Percentiles rank a stretch among this genome's conserved stretches.
phyloP scores from a whole-genome alignment of 1,284 basidiomycete species.

The Naganishia albida region DNA sequence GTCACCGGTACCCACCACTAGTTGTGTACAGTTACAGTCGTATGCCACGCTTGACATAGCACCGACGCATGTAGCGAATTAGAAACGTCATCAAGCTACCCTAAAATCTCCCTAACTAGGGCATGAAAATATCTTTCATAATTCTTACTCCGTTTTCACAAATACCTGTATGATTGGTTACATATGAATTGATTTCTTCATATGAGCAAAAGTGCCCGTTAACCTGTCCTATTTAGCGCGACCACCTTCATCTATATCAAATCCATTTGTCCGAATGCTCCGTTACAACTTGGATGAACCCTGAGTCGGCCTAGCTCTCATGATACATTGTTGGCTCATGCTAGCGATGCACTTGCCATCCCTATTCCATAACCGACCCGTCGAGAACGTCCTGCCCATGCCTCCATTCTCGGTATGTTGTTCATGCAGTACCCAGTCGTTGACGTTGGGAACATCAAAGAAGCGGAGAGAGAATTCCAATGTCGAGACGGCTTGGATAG shows the following conservation, averaged over 20 bases:
- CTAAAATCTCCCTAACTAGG: background rate
- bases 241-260: background rate
- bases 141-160: background rate
- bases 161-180: background rate
- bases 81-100: too few relatives aligned
- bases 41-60: background rate
- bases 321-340: constrained; percentile 26
- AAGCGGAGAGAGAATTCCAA: constrained; percentile 23
- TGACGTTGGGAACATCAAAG: constrained; percentile 22
- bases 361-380: constrained; percentile 15
- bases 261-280: background rate
- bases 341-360: constrained; percentile 24
- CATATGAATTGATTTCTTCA: background rate
- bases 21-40: background rate
- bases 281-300: constrained; percentile 12
- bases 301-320: constrained; percentile 1
- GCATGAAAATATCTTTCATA: background rate
- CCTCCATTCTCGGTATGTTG: constrained; percentile 24
- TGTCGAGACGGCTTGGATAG: constrained; percentile 17
- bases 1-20: constrained; percentile 11
- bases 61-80: background rate
- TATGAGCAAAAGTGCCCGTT: too few relatives aligned
- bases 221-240: too few relatives aligned
- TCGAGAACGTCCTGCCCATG: constrained; percentile 10
- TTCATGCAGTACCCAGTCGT: constrained; percentile 25